These are phyloP conservation scores for Pythium aphanidermatum DNA, from an alignment of 352 stramenopile genomes.

Conservation along the genomic window DNA sequence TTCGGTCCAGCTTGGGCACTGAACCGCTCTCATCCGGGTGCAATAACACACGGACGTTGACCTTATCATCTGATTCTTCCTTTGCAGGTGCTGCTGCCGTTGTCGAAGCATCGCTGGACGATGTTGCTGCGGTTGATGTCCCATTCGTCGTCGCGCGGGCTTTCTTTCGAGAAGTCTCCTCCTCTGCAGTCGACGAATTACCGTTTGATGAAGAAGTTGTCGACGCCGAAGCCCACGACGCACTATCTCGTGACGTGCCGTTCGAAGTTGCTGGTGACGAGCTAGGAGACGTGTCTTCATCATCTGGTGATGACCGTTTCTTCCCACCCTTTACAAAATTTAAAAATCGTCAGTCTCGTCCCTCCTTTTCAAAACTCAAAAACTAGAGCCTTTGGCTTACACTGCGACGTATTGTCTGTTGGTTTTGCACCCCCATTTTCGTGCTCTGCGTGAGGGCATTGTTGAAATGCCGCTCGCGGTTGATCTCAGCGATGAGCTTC, in stretches of 20 bases:
- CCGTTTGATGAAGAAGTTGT: too few species aligned
- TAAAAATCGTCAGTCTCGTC: neutral
- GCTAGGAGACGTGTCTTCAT: too few species aligned
- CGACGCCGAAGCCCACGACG: neutral
- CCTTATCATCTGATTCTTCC: slow-evolving; percentile 20
- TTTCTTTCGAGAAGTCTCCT: too few species aligned
- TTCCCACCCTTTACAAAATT: slow-evolving; percentile 17
- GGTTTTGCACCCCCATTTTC: slow-evolving; percentile 61
- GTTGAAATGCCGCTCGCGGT: slow-evolving; percentile 75
- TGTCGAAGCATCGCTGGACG: neutral
- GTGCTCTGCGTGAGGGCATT: slow-evolving; percentile 75
- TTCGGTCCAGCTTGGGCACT: slow-evolving; percentile 33
- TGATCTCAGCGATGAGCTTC: slow-evolving; percentile 76
- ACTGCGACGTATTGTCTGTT: slow-evolving; percentile 53
- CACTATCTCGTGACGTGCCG: slow-evolving; percentile 10
- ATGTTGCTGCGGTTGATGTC: neutral
- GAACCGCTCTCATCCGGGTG: slow-evolving; percentile 39
- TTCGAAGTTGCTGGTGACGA: slow-evolving; percentile 6
- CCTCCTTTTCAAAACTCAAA: neutral
- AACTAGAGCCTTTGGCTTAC: slow-evolving; percentile 13
- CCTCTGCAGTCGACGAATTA: too few species aligned
- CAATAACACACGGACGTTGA: slow-evolving; percentile 57
- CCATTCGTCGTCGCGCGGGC: too few species aligned
- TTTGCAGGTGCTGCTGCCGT: neutral
- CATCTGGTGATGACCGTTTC: too few species aligned